Evolutionary conservation across 2,329 filamentous ascomycete species (phyloP), one percentile per base, ranked within the genome.

Genomic region (Aurifilum marmelostoma): DNA sequence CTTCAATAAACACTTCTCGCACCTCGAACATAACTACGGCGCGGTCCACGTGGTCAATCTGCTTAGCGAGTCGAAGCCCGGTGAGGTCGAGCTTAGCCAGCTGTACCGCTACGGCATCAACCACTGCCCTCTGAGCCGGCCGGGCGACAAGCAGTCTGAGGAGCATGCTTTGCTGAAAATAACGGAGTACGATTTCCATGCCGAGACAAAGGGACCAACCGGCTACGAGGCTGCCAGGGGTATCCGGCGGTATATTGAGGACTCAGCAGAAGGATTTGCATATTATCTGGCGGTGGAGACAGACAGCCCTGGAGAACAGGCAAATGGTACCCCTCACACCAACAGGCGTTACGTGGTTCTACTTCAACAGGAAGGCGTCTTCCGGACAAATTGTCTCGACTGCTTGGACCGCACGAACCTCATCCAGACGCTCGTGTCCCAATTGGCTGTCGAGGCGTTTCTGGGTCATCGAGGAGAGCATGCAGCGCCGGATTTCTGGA

Each of bases 151-250:
- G 47, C 83, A 84, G 37, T 84, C 85, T 2, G 80, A 82, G 50
- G 92, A 93, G 70, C 92, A 95, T 75, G 88, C 91, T 62, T 84
- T 97, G 50, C 80, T 98, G 39, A 87, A 88, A 71, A 87, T 91
- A 69, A 97, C 95, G 0, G 93, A 97, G 75, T 99, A 96, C 76
- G 96, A 99, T 79, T 98, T 99, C 70, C 94, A 98, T 76, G 95
- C 94, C 3, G 94, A 98, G 79, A 97, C 96, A 1, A 92, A 92
- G 75, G 93, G 92, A 0, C 91, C 92, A 0, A 87, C 88, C 67
- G 95, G 95, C 3, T 98, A 97, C 76, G 94, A 97, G 77, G 93
- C 93, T 67, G 96, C 95, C n/a, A 90, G 87, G 73, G 88, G 91
- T 74, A 97, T 99, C 71, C 89, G 90, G 60, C 86, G 88, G 63